Base-by-base conservation (phyloP, 331 rosid genomes). In the Pyrus hybrid region DNA sequence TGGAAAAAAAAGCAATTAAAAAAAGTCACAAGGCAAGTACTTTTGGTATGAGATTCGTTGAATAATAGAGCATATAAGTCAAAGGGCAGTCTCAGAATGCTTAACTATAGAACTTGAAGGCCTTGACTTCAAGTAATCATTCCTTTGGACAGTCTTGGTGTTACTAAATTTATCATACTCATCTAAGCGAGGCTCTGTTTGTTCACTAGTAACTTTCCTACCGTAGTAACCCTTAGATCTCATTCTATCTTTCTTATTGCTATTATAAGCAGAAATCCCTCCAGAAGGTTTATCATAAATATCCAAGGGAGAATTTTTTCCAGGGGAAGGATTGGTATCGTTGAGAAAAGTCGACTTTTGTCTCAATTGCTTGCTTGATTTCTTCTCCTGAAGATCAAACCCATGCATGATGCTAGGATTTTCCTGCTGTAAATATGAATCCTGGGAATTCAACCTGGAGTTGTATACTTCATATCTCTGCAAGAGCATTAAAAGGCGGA, bases 231-330 rank as follows among this genome's bases (percentile, higher is more conserved):
- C 91, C 68, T 84, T 85, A 41, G 80, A 76, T 74, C 85, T 82
- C 74, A 68, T 78, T 84, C 77, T 88, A 79, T 76, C 83, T 85
- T 65, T 87, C 82, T 79, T 80, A 53, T 83, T 74, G 78, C 77
- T 80, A 75, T 83, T 87, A 80, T 86, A 85, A 68, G 79, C 85
- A 73, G 85, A 68, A 17, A 80, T 84, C 73, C 85, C 88, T 51
- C 88, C 87, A 63, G 74, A 76, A 73, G 92, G 77, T 69, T 85
- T 96, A 71, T 87, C 97, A 60, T 83, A 85, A 75, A 85, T 75
- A 84, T 89, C 93, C 68, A 80, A 80, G 83, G 93, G 66, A 64
- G 94, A 85, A 86, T 83, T 90, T 82, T 82, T 84, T 30, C 79
- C 86, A 73, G 90, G 84, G 57, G 85, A 78, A 63, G 85, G 71